Percentiles rank a stretch among this genome's conserved stretches.
Evolutionary conservation across 2,329 filamentous ascomycete genomes (phyloP).

Genomic region (Aspergillus neotritici): DNA sequence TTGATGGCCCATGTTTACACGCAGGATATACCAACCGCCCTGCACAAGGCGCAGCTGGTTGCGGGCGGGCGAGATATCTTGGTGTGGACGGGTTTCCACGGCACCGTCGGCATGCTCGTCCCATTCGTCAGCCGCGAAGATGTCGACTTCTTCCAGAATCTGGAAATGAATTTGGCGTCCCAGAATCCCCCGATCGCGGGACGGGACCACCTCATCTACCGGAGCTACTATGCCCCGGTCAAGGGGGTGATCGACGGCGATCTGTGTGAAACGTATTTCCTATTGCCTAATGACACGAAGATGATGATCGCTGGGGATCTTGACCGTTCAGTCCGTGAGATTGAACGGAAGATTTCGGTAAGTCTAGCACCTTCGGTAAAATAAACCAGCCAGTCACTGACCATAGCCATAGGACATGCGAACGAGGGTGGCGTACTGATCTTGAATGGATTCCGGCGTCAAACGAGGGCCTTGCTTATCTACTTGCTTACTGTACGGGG

Average conservation of each 20-base stretch:
- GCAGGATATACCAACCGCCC: slow-evolving; percentile 85
- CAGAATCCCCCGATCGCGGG: slow-evolving; percentile 86
- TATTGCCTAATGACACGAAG: slow-evolving; percentile 83
- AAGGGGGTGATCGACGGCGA: slow-evolving; percentile 98
- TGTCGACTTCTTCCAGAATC: slow-evolving; percentile 92
- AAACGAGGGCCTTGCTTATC: slow-evolving; percentile 7
- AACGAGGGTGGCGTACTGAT: slow-evolving; percentile 52
- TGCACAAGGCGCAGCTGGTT: slow-evolving; percentile 83
- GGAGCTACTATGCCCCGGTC: slow-evolving; percentile 91
- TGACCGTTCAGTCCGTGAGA: slow-evolving; percentile 83
- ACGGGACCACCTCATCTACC: slow-evolving; percentile 90
- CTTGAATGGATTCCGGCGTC: slow-evolving; percentile 21
- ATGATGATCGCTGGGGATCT: slow-evolving; percentile 90
- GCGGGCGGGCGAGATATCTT: slow-evolving; percentile 87
- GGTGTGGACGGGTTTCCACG: slow-evolving; percentile 90
- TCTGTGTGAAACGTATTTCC: slow-evolving; percentile 83
- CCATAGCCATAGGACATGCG: slow-evolving; percentile 47
- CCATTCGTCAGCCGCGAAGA: slow-evolving; percentile 90
- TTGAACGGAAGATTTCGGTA: slow-evolving; percentile 89
- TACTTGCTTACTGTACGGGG: slow-evolving; percentile 11
- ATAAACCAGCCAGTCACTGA: slow-evolving; percentile 8
- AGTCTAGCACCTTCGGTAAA: slow-evolving; percentile 18
- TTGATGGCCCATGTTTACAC: slow-evolving; percentile 84
- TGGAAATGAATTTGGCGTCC: slow-evolving; percentile 80
- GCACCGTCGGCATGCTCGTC: slow-evolving; percentile 86